Base-by-base conservation (phyloP, 768 basidiomycete genomes). In the Boletus tylopilopsis region DNA sequence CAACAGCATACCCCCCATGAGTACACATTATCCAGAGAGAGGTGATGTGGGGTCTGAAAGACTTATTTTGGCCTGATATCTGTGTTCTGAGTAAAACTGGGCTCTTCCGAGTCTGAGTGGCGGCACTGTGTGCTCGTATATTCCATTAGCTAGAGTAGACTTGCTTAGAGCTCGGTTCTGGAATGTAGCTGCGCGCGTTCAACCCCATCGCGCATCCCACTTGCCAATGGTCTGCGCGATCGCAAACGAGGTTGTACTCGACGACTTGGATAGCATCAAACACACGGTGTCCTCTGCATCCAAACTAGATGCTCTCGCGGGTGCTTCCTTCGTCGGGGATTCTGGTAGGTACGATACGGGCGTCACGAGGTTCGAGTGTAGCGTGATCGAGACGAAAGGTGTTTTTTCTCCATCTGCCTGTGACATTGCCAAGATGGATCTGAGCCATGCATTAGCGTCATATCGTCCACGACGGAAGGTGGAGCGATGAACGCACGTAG, bases 241-340 rank as follows among this genome's bases (percentile, higher is more conserved):
- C 19, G 71, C 68, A 76, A 79, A 84, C 0, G 56, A 59, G 3
- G 50, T 49, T 19, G 19, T 42, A 16, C 13, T 45, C 18, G 46
- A 32, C 2, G 44, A 44, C 27, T 53, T 43, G 55, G 64, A 38
- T 65, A 78, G 46, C 38, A 81, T 55, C 33, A 81, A 45, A 56
- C 69, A 73, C 66, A 74, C 73, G 2, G 77, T 78, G 52, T 84
- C 81, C 45, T 83, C 82, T 3, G 76, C 77, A 35, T 81, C 74
- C 11, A 44, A 55, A 23, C 74, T 67, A 4, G 82, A 77, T 5
- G 76, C 59, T 33, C 79, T 70, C 5, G 64, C 47, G 0, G 75
- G 73, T 0, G 62, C 57, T 24, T 71, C 64, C 23, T 64, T 60
- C 0, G 39, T 18, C 18, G 18, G 30, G 1, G 54, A 37, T 21